Percentiles rank a stretch among this genome's conserved stretches.
Evolutionary conservation across 129 eudicot species (phyloP).

Genomic region (Gnaphalium uliginosum): DNA sequence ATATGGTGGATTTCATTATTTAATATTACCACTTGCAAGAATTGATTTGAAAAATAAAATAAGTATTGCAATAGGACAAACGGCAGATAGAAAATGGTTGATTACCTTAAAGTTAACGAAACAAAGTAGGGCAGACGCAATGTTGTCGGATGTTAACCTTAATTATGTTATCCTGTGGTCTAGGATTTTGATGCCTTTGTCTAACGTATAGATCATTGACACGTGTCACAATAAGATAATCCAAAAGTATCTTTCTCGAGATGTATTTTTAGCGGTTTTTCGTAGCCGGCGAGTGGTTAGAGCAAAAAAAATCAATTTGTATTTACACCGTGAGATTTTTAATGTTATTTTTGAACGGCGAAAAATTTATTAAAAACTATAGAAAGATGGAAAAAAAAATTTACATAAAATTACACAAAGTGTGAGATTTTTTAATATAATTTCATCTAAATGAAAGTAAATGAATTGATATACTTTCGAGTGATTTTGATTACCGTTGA

Average conservation of each 20-base stretch:
- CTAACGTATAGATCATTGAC: conserved; percentile 30
- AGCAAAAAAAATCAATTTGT: too few species aligned
- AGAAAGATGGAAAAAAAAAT: too few species aligned
- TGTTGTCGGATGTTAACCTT: conserved; percentile 18
- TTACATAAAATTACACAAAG: too few species aligned
- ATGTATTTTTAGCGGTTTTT: neutral
- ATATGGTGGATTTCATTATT: neutral
- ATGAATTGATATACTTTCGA: too few species aligned
- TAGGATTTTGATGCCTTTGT: conserved; percentile 16
- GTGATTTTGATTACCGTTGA: too few species aligned
- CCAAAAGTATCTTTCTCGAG: neutral
- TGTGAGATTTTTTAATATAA: too few species aligned
- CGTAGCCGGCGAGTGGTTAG: too few species aligned
- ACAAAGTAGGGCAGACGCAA: conserved; percentile 30
- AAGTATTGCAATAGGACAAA: neutral
- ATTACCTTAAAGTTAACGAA: conserved; percentile 39
- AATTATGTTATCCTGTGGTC: conserved; percentile 21
- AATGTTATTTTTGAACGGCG: too few species aligned
- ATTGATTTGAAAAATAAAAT: neutral
- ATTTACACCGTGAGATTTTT: too few species aligned
- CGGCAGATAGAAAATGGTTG: conserved; percentile 15
- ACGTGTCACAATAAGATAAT: conserved; percentile 19
- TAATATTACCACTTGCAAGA: conserved; percentile 1
- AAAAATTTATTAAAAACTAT: too few species aligned
- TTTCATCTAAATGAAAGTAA: too few species aligned